Evolutionary conservation across 495 filamentous ascomycete genomes (phyloP).

Genomic region (Penicillium steckii): DNA sequence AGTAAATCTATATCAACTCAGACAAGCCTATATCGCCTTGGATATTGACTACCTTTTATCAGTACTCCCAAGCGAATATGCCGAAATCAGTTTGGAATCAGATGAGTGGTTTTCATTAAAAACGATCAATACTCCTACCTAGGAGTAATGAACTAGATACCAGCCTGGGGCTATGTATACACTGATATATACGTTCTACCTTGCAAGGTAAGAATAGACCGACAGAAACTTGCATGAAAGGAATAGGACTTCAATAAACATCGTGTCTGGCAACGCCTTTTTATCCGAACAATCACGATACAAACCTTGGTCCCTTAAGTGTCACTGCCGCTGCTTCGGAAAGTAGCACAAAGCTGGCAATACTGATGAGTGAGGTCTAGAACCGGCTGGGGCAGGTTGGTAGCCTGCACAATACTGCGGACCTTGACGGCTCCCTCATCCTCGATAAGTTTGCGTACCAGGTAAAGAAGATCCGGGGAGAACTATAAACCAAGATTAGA

Average conservation of each 20-base stretch:
- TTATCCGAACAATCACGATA: slow-evolving; percentile 9
- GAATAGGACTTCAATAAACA: slow-evolving; percentile 21
- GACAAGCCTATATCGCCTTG: too few species aligned
- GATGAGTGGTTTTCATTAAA: too few species aligned
- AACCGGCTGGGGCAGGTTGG: slow-evolving; percentile 86
- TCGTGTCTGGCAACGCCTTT: slow-evolving; percentile 17
- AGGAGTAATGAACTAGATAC: background rate
- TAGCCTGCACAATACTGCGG: slow-evolving; percentile 93
- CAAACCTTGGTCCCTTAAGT: slow-evolving; percentile 48
- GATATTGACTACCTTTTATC: too few species aligned
- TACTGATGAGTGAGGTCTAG: slow-evolving; percentile 96
- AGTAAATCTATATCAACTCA: too few species aligned
- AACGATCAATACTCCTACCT: too few species aligned
- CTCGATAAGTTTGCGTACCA: slow-evolving; percentile 89
- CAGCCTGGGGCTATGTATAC: background rate
- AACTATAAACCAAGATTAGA: slow-evolving; percentile 56
- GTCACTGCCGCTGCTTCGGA: slow-evolving; percentile 92
- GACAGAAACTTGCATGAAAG: slow-evolving; percentile 7
- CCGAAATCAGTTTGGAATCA: too few species aligned
- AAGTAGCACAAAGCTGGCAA: slow-evolving; percentile 88
- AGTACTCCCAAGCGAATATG: too few species aligned
- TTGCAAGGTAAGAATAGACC: slow-evolving; percentile 6
- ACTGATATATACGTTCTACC: slow-evolving; percentile 17
- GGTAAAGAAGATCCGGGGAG: slow-evolving; percentile 81
- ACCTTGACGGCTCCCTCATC: slow-evolving; percentile 98